phyloP scores from a whole-genome alignment of 352 stramenopile species.

The Aphanomyces euteiches region DNA sequence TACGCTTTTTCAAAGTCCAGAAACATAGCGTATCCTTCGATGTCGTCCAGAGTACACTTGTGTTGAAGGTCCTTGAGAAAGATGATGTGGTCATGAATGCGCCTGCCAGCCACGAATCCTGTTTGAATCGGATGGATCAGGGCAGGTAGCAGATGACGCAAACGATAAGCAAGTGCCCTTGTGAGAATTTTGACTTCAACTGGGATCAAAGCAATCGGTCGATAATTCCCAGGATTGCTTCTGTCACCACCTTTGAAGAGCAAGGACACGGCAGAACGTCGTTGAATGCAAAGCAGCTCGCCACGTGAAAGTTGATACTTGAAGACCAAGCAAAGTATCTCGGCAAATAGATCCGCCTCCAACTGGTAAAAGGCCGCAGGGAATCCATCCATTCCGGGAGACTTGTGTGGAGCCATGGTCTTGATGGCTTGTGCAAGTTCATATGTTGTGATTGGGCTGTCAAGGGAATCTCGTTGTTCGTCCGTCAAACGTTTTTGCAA shows the following conservation, averaged over 20 bases:
- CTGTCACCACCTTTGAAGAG: constrained; percentile 33
- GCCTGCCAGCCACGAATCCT: constrained; percentile 28
- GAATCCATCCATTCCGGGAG: constrained; percentile 28
- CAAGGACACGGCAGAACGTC: constrained; percentile 27
- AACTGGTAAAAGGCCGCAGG: constrained; percentile 35
- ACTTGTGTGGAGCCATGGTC: constrained; percentile 20
- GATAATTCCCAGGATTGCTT: constrained; percentile 31
- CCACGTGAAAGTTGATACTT: constrained; percentile 26
- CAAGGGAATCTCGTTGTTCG: background rate
- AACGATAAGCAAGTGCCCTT: constrained; percentile 5
- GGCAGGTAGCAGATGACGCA: background rate
- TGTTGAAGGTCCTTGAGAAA: constrained; percentile 33
- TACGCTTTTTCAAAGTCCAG: constrained; percentile 38
- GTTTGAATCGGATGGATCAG: constrained; percentile 34
- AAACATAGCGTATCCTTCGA: constrained; percentile 30
- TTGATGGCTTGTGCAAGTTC: constrained; percentile 1
- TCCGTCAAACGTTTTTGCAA: background rate
- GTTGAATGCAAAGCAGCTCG: constrained; percentile 30
- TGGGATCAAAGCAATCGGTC: constrained; percentile 35
- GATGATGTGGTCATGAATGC: constrained; percentile 32
- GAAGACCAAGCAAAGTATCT: constrained; percentile 35
- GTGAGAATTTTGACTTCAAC: constrained; percentile 36
- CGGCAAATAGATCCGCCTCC: constrained; percentile 30
- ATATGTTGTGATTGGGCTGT: background rate
- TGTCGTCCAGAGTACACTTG: constrained; percentile 10